phyloP scores from a whole-genome alignment of 768 basidiomycete genomes.

The Lentinula sp. region DNA sequence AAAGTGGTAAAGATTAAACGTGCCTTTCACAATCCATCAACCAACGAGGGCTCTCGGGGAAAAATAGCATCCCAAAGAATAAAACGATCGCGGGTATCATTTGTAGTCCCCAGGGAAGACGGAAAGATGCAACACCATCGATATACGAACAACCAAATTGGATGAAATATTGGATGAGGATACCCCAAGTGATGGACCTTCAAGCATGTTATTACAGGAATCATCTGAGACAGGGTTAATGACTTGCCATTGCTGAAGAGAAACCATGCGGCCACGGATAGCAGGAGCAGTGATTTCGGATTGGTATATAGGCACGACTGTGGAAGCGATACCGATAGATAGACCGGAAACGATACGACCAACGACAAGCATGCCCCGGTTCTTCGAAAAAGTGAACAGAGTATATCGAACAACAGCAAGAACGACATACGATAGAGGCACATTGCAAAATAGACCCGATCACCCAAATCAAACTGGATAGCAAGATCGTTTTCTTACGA shows the following conservation, averaged over 20 bases:
- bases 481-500: constrained; percentile 59
- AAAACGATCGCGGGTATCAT: constrained; percentile 73
- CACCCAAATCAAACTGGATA: constrained; percentile 67
- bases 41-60: constrained; percentile 72
- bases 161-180: constrained; percentile 69
- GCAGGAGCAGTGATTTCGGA: constrained; percentile 66
- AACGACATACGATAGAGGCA: constrained; percentile 35
- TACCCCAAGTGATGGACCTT: constrained; percentile 71
- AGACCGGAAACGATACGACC: constrained; percentile 65
- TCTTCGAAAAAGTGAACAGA: neutral
- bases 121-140: constrained; percentile 64
- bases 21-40: constrained; percentile 57
- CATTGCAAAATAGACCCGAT: constrained; percentile 70
- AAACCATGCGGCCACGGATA: constrained; percentile 71
- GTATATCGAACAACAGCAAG: neutral
- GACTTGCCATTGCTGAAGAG: constrained; percentile 63
- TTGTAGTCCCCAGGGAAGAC: constrained; percentile 77
- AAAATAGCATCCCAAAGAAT: constrained; percentile 56
- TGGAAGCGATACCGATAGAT: constrained; percentile 60
- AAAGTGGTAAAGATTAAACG: constrained; percentile 3
- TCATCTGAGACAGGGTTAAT: neutral
- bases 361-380: constrained; percentile 70
- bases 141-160: constrained; percentile 75
- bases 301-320: constrained; percentile 70
- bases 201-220: neutral